Conservation (phyloP, 2,329 filamentous ascomycete genomes). For the Neofusicoccum ribis region DNA sequence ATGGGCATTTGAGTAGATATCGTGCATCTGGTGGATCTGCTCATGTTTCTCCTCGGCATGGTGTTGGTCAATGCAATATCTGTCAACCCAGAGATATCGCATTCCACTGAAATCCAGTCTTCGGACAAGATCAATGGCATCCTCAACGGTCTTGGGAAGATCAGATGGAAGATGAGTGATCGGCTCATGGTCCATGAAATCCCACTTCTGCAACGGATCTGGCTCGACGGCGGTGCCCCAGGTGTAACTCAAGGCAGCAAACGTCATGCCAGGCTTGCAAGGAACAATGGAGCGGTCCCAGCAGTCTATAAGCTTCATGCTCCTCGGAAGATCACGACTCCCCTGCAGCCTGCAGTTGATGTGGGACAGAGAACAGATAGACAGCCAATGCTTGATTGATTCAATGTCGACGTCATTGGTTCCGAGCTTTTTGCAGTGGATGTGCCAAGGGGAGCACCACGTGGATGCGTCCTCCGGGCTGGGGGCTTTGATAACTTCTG, state of each 20-base stretch:
- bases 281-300: neutral
- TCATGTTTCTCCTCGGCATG: neutral
- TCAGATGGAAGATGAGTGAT: no score
- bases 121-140: conserved; percentile 22
- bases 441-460: no score
- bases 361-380: neutral
- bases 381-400: neutral
- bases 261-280: neutral
- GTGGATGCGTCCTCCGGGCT: no score
- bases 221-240: neutral
- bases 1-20: neutral
- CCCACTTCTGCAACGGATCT: neutral
- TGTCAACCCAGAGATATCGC: neutral
- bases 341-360: neutral
- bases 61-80: neutral
- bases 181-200: no score
- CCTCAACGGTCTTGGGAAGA: conserved; percentile 17
- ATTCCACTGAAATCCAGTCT: conserved; percentile 7
- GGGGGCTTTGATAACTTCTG: no score
- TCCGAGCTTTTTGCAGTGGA: neutral
- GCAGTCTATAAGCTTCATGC: neutral
- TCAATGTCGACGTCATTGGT: neutral
- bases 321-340: neutral
- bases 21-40: neutral
- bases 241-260: neutral